These are phyloP conservation scores for Zoysia pacifica DNA, from an alignment of 176 grass and related monocot species.

Conservation along the genomic window DNA sequence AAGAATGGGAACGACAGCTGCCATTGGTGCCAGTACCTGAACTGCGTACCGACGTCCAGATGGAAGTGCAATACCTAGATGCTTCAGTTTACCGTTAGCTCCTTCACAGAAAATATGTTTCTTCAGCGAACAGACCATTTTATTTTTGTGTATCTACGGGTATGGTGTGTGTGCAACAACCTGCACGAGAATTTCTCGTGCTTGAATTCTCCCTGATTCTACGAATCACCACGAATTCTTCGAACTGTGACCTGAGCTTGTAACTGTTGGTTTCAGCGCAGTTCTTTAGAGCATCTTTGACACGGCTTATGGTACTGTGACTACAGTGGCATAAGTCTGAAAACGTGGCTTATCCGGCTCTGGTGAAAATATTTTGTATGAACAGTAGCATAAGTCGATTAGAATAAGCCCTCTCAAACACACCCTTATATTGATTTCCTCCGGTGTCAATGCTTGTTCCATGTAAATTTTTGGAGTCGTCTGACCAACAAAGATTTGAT, in stretches of 20 bases:
- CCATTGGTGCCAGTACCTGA: conserved; percentile 90
- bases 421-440: neutral
- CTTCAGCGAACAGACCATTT: neutral
- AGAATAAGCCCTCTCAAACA: no score
- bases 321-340: no score
- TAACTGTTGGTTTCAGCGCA: neutral
- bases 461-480: neutral
- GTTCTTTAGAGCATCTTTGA: neutral
- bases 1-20: conserved; percentile 91
- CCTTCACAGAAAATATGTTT: conserved; percentile 9
- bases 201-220: neutral
- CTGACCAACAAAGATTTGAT: neutral
- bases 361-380: no score
- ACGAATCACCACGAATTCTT: conserved; percentile 12
- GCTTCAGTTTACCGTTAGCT: neutral
- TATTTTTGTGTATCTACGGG: conserved; percentile 21
- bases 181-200: neutral
- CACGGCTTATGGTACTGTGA: no score
- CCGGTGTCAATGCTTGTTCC: neutral
- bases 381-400: no score
- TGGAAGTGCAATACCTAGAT: conserved; percentile 73
- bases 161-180: neutral
- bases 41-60: conserved; percentile 83
- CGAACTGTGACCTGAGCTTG: conserved; percentile 13
- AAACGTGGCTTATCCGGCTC: no score